A percentile compares a stretch with the other conserved stretches of the same genome.
phyloP scores from a whole-genome alignment of 1,284 basidiomycete genomes.

The Apiotrichum mycotoxinovorans region DNA sequence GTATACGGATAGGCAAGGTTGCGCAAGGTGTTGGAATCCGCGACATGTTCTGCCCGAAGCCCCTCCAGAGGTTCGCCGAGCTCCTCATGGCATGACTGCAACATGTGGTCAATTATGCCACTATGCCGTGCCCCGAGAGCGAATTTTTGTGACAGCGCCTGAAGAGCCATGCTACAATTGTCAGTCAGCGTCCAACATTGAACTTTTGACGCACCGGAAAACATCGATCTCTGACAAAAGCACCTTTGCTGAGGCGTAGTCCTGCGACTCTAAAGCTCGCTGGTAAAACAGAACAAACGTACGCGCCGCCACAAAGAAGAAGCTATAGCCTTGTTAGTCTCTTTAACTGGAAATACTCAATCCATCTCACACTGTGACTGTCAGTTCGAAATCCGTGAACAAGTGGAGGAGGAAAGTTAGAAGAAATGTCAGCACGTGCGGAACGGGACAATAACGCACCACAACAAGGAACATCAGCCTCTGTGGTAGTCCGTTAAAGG shows the following conservation, averaged over 20 bases:
- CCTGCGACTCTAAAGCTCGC: slow-evolving; percentile 25
- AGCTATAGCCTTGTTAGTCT: slow-evolving; percentile 8
- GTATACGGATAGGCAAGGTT: no score
- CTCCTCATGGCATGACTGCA: slow-evolving; percentile 4
- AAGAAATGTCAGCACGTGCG: neutral
- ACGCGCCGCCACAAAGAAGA: slow-evolving; percentile 33
- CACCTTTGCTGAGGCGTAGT: slow-evolving; percentile 19
- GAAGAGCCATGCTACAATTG: slow-evolving; percentile 21
- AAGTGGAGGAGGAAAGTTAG: neutral
- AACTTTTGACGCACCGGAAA: slow-evolving; percentile 30
- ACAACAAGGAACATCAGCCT: no score
- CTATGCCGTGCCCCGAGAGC: slow-evolving; percentile 29
- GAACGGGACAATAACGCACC: no score
- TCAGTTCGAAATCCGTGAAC: no score
- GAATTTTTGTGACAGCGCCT: slow-evolving; percentile 22
- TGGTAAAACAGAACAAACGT: slow-evolving; percentile 38
- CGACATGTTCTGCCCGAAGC: neutral
- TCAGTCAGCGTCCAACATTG: neutral
- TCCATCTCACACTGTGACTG: neutral
- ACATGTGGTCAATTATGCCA: slow-evolving; percentile 29
- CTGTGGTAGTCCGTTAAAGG: no score
- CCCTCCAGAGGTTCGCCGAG: neutral
- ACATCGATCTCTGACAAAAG: slow-evolving; percentile 37
- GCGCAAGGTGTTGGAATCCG: neutral
- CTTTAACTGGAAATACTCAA: neutral